These are phyloP conservation scores for Trichoderma atrobrunneum DNA, from an alignment of 2,329 filamentous ascomycete species.

Conservation along the genomic window DNA sequence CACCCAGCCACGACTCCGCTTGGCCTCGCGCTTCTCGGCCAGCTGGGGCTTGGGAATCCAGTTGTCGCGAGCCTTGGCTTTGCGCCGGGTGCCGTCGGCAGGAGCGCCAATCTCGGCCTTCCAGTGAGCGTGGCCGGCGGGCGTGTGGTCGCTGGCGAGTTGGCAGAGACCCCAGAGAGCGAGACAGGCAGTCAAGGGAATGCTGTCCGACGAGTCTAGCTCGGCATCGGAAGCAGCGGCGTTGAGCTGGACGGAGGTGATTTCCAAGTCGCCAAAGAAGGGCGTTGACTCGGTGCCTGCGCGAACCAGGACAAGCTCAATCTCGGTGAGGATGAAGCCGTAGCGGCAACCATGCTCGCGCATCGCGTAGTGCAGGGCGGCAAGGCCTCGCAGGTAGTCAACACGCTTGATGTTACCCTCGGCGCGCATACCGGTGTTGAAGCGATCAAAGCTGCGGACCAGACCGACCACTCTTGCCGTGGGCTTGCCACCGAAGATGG, in stretches of 20 bases:
- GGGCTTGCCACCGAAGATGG: slow-evolving; percentile 49
- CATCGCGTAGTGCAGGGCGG: slow-evolving; percentile 87
- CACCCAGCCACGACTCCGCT: slow-evolving; percentile 71
- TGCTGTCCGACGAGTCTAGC: slow-evolving; percentile 28
- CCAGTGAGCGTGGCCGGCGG: slow-evolving; percentile 59
- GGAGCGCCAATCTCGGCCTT: slow-evolving; percentile 71
- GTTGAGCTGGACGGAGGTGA: slow-evolving; percentile 61
- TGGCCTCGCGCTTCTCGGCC: slow-evolving; percentile 73
- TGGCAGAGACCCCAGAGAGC: slow-evolving; percentile 77
- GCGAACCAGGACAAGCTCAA: slow-evolving; percentile 87
- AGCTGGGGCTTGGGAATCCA: slow-evolving; percentile 75
- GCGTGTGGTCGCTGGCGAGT: slow-evolving; percentile 59
- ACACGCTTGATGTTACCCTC: slow-evolving; percentile 82
- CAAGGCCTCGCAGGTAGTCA: slow-evolving; percentile 81
- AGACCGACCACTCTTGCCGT: slow-evolving; percentile 69
- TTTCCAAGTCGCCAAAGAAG: slow-evolving; percentile 85
- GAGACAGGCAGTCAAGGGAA: slow-evolving; percentile 65
- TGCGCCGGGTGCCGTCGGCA: slow-evolving; percentile 67
- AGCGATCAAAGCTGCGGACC: slow-evolving; percentile 88
- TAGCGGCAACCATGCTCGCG: slow-evolving; percentile 91
- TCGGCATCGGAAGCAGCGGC: slow-evolving; percentile 32
- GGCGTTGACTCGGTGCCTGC: slow-evolving; percentile 70
- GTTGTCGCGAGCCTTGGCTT: slow-evolving; percentile 64
- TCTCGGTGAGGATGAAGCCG: slow-evolving; percentile 94
- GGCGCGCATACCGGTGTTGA: slow-evolving; percentile 91